Percentiles rank a stretch among this genome's conserved stretches.
These are phyloP conservation scores for Xylariaceae sp. DNA, from an alignment of 2,329 filamentous ascomycete genomes.

Conservation along the genomic window DNA sequence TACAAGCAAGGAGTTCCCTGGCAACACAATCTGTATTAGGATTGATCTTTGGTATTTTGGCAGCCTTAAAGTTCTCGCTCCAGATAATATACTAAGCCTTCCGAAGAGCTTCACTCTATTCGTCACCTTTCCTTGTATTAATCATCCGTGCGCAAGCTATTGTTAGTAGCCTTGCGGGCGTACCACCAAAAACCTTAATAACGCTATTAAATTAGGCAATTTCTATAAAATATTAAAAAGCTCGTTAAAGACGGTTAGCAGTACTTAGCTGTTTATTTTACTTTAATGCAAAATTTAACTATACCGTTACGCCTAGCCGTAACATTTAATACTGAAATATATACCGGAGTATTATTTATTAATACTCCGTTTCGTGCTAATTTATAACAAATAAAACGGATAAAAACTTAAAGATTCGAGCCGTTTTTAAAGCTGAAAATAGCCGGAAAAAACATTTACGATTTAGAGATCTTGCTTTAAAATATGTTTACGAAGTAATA, in stretches of 20 bases:
- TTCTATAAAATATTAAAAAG: constrained; percentile 4
- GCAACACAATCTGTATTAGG: too few species aligned
- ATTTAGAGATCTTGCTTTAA: constrained; percentile 5
- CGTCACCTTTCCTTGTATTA: constrained; percentile 5
- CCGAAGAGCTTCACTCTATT: too few species aligned
- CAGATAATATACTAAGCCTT: too few species aligned
- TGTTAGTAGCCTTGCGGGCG: neutral
- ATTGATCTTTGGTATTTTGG: too few species aligned
- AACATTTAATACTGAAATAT: neutral
- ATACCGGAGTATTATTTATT: constrained; percentile 1
- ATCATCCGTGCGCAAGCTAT: constrained; percentile 5
- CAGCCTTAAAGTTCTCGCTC: too few species aligned
- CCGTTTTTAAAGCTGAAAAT: constrained; percentile 6
- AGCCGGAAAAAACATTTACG: constrained; percentile 1
- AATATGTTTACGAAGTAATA: constrained; percentile 1
- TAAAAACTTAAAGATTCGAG: neutral
- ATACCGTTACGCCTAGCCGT: too few species aligned
- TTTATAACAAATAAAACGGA: neutral
- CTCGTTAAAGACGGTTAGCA: constrained; percentile 1
- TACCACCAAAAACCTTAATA: neutral
- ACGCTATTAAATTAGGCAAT: neutral
- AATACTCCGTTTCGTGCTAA: constrained; percentile 2
- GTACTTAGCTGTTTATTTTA: neutral
- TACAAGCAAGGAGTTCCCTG: too few species aligned
- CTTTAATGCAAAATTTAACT: neutral